Evolutionary conservation across 495 filamentous ascomycete genomes (phyloP).

Genomic region (Rostrohypoxylon terebratum): DNA sequence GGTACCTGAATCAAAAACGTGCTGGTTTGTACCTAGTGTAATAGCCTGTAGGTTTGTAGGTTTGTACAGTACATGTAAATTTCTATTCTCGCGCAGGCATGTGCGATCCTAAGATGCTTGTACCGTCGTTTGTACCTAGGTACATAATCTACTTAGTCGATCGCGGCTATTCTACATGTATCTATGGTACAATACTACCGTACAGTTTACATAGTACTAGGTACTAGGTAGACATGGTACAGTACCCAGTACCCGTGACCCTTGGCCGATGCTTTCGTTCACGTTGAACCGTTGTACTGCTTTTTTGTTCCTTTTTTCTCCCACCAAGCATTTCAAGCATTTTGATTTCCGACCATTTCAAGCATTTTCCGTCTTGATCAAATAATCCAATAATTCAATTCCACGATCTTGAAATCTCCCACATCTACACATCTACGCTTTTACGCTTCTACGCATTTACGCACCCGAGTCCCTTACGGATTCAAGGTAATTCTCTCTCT

Average conservation of each 20-base stretch:
- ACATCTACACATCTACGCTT: too few species aligned
- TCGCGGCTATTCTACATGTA: constrained; percentile 27
- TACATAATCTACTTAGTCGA: constrained; percentile 36
- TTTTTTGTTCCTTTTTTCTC: constrained; percentile 41
- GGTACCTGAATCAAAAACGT: too few species aligned
- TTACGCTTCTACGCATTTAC: too few species aligned
- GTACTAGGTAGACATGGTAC: too few species aligned
- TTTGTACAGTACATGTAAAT: constrained; percentile 19
- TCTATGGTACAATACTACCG: too few species aligned
- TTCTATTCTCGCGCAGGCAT: constrained; percentile 24
- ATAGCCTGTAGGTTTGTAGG: too few species aligned
- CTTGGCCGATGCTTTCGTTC: constrained; percentile 34
- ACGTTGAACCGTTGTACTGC: constrained; percentile 30
- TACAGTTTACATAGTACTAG: too few species aligned
- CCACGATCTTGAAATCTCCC: constrained; percentile 33
- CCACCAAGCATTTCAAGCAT: constrained; percentile 38
- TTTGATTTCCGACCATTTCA: constrained; percentile 28
- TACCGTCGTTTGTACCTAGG: constrained; percentile 33
- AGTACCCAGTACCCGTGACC: constrained; percentile 1
- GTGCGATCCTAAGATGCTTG: constrained; percentile 19
- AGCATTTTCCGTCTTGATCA: constrained; percentile 40
- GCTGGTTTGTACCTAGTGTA: background rate
- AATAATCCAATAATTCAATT: constrained; percentile 23
- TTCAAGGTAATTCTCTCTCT: constrained; percentile 19
- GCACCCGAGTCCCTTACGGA: constrained; percentile 2